Percentiles rank a stretch among this genome's conserved stretches.
These are phyloP conservation scores for Ceraceosorus bombacis DNA, from an alignment of 1,284 basidiomycete species.

Conservation along the genomic window DNA sequence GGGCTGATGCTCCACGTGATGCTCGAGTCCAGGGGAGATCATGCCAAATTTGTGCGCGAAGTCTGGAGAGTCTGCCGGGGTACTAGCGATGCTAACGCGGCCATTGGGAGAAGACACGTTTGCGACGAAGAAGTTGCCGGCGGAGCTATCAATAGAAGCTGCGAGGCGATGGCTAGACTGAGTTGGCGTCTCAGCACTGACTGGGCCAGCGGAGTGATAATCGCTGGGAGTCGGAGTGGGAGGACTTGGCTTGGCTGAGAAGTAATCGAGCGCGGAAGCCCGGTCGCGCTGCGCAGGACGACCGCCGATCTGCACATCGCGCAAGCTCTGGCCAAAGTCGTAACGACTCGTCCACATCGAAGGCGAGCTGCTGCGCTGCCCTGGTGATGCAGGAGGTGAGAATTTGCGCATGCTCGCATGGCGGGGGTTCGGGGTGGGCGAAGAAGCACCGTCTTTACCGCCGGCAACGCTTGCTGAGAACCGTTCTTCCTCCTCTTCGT, in stretches of 20 bases:
- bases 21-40: slow-evolving; percentile 35
- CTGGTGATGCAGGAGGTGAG: slow-evolving; percentile 34
- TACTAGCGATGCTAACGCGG: background rate
- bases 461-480: background rate
- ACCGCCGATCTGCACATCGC: slow-evolving; percentile 45
- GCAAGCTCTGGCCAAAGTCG: slow-evolving; percentile 54
- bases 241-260: slow-evolving; percentile 28
- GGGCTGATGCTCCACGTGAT: slow-evolving; percentile 29
- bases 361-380: slow-evolving; percentile 31
- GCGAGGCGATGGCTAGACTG: too few relatives aligned
- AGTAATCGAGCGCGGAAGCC: slow-evolving; percentile 41
- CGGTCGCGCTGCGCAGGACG: slow-evolving; percentile 30
- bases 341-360: slow-evolving; percentile 48
- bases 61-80: slow-evolving; percentile 13
- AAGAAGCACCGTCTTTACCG: background rate
- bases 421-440: background rate
- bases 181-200: slow-evolving; percentile 25
- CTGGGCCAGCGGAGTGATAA: slow-evolving; percentile 20
- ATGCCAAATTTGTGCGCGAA: slow-evolving; percentile 31
- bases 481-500: slow-evolving; percentile 50
- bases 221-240: slow-evolving; percentile 12
- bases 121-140: slow-evolving; percentile 9
- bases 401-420: slow-evolving; percentile 10
- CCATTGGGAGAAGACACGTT: slow-evolving; percentile 19
- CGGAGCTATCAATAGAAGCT: too few relatives aligned